Base-by-base conservation (phyloP, 495 filamentous ascomycete species). In the Penicillium mononematosum region DNA sequence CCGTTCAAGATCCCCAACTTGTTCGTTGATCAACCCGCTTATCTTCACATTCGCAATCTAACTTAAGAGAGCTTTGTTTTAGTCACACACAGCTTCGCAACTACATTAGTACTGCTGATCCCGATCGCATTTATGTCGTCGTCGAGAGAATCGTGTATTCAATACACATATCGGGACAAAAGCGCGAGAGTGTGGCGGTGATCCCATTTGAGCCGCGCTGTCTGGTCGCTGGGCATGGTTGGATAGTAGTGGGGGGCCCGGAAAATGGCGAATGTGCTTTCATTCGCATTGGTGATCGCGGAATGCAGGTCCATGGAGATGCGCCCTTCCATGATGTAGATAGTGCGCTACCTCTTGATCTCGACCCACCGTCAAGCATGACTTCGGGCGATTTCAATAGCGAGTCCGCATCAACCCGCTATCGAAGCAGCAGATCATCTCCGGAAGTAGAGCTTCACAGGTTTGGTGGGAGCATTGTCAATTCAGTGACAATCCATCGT, bases 71-170 rank as follows among this genome's bases (percentile, higher is more conserved):
- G 44, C 61, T 59, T n/a, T 55, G 20, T 51, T 49, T 59, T 69
- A 96, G 92, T 60, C 94, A 98, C 71, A 89, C 86, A 78, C 94
- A 98, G 73, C 83, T 98, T 46, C 89, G 92, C 49, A 91, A 95
- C 62, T 85, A 96, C 60, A 87, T 98, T 65, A 93, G 88, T 70
- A 87, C 85, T 29, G 86, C 89, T 51, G 82, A 86, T 55, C 81
- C 84, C 22, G 83, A 91, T 72, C 70, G 84, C 59, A 81, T 98
- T 61, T 96, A 92, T 77, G 94, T 93, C 62, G 90, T 91, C 49
- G 83, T 81, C 64, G 85, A 87, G 49, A 71, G 81, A 60, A 82
- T 92, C 45, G 78, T 98, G 41, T 90, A 86, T 70, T 81, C 80
- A 6, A 80, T 95, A 20, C 82, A 94, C 57, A 83, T 88, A 6